Conservation (phyloP, 805 yeast genomes). For the Priceomyces carsonii region DNA sequence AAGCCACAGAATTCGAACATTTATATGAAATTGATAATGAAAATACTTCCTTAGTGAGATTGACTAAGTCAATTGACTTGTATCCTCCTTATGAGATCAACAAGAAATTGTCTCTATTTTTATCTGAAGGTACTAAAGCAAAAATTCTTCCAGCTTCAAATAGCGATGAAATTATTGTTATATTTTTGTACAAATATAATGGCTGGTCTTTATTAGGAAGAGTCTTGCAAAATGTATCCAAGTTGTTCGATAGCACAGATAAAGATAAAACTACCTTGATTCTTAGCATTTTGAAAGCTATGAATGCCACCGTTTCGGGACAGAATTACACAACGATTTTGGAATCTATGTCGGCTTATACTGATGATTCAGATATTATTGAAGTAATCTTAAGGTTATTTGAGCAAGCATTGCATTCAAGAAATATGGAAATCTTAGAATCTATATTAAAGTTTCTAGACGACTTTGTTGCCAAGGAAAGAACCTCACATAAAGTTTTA, state of each 20-base stretch:
- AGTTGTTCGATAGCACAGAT: slow-evolving; percentile 36
- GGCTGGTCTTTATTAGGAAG: slow-evolving; percentile 91
- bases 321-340: slow-evolving; percentile 26
- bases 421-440: slow-evolving; percentile 48
- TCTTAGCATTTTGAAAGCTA: slow-evolving; percentile 50
- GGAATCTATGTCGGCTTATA: slow-evolving; percentile 48
- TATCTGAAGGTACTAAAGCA: slow-evolving; percentile 61
- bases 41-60: slow-evolving; percentile 52
- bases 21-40: slow-evolving; percentile 51
- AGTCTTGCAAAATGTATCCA: slow-evolving; percentile 62
- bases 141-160: slow-evolving; percentile 57
- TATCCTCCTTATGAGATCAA: slow-evolving; percentile 58
- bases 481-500: slow-evolving; percentile 73
- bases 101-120: slow-evolving; percentile 45
- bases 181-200: slow-evolving; percentile 71
- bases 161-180: slow-evolving; percentile 44
- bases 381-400: slow-evolving; percentile 66
- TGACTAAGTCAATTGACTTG: slow-evolving; percentile 49
- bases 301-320: slow-evolving; percentile 48
- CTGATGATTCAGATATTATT: slow-evolving; percentile 57
- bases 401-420: slow-evolving; percentile 63
- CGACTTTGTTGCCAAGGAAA: slow-evolving; percentile 6
- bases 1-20: slow-evolving; percentile 36
- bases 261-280: slow-evolving; percentile 41
- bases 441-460: slow-evolving; percentile 49